These are phyloP conservation scores for Gossypium lobatum DNA, from an alignment of 441 rosid genomes.

Conservation along the genomic window DNA sequence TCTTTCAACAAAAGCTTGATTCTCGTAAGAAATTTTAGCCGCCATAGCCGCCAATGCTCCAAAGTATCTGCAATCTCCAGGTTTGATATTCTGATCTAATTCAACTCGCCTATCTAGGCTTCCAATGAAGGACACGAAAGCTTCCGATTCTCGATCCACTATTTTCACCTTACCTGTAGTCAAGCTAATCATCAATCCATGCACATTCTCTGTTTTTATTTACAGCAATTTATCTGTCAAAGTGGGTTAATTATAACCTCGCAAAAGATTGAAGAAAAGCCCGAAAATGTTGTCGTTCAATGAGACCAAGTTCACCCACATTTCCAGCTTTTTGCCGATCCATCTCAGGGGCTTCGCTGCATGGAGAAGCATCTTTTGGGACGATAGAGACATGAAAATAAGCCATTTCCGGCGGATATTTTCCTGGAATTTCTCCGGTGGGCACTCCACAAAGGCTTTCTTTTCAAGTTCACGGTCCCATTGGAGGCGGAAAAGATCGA, in stretches of 20 bases:
- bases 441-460: slow-evolving; percentile 36
- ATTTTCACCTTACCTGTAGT: slow-evolving; percentile 26
- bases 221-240: background rate
- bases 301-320: slow-evolving; percentile 47
- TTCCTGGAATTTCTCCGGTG: slow-evolving; percentile 12
- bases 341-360: slow-evolving; percentile 25
- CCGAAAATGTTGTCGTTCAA: slow-evolving; percentile 41
- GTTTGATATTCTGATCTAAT: slow-evolving; percentile 18
- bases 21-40: slow-evolving; percentile 48
- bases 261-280: slow-evolving; percentile 27
- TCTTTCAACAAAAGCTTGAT: slow-evolving; percentile 29
- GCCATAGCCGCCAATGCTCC: slow-evolving; percentile 52
- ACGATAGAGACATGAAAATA: slow-evolving; percentile 58
- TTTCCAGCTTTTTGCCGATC: slow-evolving; percentile 33
- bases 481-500: slow-evolving; percentile 35
- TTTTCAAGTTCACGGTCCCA: slow-evolving; percentile 29
- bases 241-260: slow-evolving; percentile 12
- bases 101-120: slow-evolving; percentile 35
- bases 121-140: slow-evolving; percentile 30
- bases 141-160: slow-evolving; percentile 22
- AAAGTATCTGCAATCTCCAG: slow-evolving; percentile 31
- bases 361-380: slow-evolving; percentile 39
- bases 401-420: slow-evolving; percentile 53
- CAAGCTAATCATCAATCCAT: background rate
- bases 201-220: background rate